A percentile compares a stretch with the other conserved stretches of the same genome.
Conservation (phyloP, 1,284 basidiomycete genomes). For the Ganoderma multipileum region DNA sequence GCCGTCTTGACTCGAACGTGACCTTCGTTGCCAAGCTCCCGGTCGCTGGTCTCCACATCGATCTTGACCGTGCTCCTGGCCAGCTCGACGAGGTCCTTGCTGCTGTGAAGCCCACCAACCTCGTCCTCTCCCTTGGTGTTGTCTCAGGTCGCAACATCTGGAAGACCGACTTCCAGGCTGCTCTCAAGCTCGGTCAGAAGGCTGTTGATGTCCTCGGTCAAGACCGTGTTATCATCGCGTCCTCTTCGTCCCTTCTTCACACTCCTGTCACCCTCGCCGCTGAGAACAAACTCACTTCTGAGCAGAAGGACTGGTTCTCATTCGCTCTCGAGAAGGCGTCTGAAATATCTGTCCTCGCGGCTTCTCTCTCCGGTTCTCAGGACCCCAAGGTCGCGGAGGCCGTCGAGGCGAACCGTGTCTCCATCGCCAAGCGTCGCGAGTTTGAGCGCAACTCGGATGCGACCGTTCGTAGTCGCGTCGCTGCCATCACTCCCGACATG, state of each 20-base stretch:
- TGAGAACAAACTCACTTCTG: constrained; percentile 90
- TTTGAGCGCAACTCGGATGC: constrained; percentile 97
- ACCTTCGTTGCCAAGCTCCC: constrained; percentile 93
- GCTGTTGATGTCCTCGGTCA: constrained; percentile 84
- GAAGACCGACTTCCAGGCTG: constrained; percentile 95
- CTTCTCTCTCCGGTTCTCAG: constrained; percentile 84
- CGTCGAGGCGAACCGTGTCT: constrained; percentile 88
- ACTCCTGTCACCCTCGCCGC: constrained; percentile 95
- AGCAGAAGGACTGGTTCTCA: constrained; percentile 99
- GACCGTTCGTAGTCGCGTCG: constrained; percentile 94
- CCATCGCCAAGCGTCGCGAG: constrained; percentile 94
- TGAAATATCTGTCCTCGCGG: constrained; percentile 91
- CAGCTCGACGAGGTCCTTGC: constrained; percentile 89
- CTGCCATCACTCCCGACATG: constrained; percentile 88
- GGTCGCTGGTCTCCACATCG: constrained; percentile 94
- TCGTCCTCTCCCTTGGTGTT: constrained; percentile 92
- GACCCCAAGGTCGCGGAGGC: constrained; percentile 72
- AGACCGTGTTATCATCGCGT: constrained; percentile 92
- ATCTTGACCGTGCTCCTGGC: constrained; percentile 91
- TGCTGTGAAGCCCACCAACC: constrained; percentile 84
- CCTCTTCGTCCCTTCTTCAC: constrained; percentile 98
- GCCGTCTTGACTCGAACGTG: constrained; percentile 94
- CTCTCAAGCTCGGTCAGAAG: constrained; percentile 86
- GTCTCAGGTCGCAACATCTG: constrained; percentile 99
- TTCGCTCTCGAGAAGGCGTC: constrained; percentile 97